phyloP scores from a whole-genome alignment of 176 grass and related monocot species.

The Saccharum officinarum region DNA sequence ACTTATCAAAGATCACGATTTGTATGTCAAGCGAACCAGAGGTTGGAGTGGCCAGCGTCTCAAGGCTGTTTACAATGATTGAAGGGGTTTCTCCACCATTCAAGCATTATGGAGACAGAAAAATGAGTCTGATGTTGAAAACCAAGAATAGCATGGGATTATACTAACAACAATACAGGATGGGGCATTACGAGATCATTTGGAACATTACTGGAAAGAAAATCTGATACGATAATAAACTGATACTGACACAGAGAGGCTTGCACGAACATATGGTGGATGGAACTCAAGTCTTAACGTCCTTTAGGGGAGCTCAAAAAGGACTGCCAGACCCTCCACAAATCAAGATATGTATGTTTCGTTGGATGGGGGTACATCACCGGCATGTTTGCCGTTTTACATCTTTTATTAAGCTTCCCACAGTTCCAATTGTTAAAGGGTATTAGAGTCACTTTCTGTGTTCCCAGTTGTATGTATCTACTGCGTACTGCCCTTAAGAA shows the following conservation, averaged over 20 bases:
- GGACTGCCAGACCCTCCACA: constrained; percentile 7
- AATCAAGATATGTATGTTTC: too few species aligned
- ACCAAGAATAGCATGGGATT: constrained; percentile 33
- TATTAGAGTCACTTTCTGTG: background rate
- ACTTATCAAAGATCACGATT: constrained; percentile 31
- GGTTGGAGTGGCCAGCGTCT: constrained; percentile 12
- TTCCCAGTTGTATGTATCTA: background rate
- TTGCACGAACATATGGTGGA: constrained; percentile 49
- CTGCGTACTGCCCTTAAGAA: background rate
- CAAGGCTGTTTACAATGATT: constrained; percentile 39
- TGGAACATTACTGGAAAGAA: constrained; percentile 34
- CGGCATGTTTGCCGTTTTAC: background rate
- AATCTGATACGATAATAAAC: constrained; percentile 40
- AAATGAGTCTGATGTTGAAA: constrained; percentile 22
- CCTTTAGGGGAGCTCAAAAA: constrained; percentile 14
- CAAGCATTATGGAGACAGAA: constrained; percentile 27
- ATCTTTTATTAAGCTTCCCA: constrained; percentile 16
- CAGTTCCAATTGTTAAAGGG: background rate
- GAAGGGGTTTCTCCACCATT: background rate
- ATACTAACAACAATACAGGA: constrained; percentile 43
- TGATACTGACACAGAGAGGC: constrained; percentile 29
- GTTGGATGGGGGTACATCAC: too few species aligned
- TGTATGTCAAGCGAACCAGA: constrained; percentile 36
- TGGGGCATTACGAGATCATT: constrained; percentile 26
- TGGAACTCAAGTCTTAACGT: constrained; percentile 31